phyloP scores from a whole-genome alignment of 345 rosid genomes.

The thale cress (Arabidopsis thaliana) region TAIR10.1 NC_003071.7:14615501-14616000 shows the following conservation, averaged over 20 bases:
- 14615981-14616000: neutral
- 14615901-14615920: neutral
- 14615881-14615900: neutral
- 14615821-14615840: neutral
- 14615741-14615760: conserved; percentile 2
- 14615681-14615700: conserved; percentile 20
- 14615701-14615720: neutral
- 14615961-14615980: no score
- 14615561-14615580: conserved; percentile 3
- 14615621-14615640: conserved; percentile 30
- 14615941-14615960: no score
- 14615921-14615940: neutral
- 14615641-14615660: conserved; percentile 45
- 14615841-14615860: neutral
- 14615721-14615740: conserved; percentile 11
- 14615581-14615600: conserved; percentile 15
- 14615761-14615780: neutral
- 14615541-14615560: conserved; percentile 43
- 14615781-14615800: conserved; percentile 36
- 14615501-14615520: conserved; percentile 42
- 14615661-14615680: conserved; percentile 22
- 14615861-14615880: neutral
- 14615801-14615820: conserved; percentile 29
- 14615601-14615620: conserved; percentile 32
- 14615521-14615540: conserved; percentile 10